Base-by-base conservation (phyloP, 1,139 yeast genomes). In the Nakaseomyces uthaithaninus region DNA sequence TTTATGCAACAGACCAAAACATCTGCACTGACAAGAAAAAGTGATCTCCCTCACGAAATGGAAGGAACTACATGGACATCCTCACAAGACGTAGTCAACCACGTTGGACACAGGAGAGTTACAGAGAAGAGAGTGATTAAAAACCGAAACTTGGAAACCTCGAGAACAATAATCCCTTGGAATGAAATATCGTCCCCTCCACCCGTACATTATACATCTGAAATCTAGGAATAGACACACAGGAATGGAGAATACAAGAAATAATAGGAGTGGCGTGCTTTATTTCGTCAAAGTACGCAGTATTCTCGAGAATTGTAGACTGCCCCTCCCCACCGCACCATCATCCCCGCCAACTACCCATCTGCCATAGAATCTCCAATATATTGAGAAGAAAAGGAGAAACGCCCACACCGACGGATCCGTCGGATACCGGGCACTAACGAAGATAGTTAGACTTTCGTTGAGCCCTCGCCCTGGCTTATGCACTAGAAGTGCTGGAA, bases 81-180 rank as follows among this genome's bases (percentile, higher is more conserved):
- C 25, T 31, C 35, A 7, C 20, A 24, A 19, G 25, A 31, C 3
- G 35, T 19, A 8, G 15, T 12, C n/a, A n/a, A 12, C n/a, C 24
- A 20, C 9, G 17, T 20, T 14, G 16, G 35, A 19, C 16, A 19
- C 10, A 31, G 16, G n/a, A 4, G 27, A 9, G 5, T 18, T 16
- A 5, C 28, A n/a, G 24, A 23, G 24, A 34, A 34, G 4, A 34
- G n/a, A 23, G 12, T 23, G 8, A 1, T 11, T 12, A 31, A 24
- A 14, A 22, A 16, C 20, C 37, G 37, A 1, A 33, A 33, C 15
- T 16, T 23, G n/a, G 37, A 22, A 12, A 33, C 24, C 20, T 33
- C 37, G 11, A 22, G 38, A 3, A 36, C 38, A 4, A 36, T 36
- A 5, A 36, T 36, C 16, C 38, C 38, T n/a, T 36, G 38, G 38